phyloP scores from a whole-genome alignment of 352 stramenopile genomes.

The Phytophthora multivora region DNA sequence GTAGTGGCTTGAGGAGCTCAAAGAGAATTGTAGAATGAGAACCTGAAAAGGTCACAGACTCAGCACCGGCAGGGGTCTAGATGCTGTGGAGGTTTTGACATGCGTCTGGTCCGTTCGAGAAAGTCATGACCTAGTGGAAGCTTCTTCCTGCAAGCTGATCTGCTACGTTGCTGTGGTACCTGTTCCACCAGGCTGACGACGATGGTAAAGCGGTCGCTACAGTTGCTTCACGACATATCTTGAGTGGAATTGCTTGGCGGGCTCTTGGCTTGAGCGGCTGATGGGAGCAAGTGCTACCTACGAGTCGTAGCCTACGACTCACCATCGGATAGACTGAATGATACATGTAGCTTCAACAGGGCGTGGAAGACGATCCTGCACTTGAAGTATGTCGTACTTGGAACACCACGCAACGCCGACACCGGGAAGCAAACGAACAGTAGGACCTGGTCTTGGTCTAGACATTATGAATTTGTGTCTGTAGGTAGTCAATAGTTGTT shows the following conservation, averaged over 20 bases:
- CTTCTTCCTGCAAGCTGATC: conserved; percentile 16
- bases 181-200: conserved; percentile 1
- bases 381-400: too few species aligned
- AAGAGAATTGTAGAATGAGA: conserved; percentile 27
- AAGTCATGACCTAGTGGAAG: not conserved
- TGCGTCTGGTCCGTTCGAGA: conserved; percentile 15
- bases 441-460: not conserved
- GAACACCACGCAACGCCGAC: not conserved
- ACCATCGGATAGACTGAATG: not conserved
- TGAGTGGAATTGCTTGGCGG: not conserved
- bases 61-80: conserved; percentile 1
- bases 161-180: conserved; percentile 15
- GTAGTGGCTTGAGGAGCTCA: conserved; percentile 7
- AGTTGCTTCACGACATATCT: conserved; percentile 19
- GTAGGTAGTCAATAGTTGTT: too few species aligned
- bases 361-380: too few species aligned
- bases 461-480: too few species aligned
- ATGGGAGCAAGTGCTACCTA: conserved; percentile 4
- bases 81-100: conserved; percentile 6
- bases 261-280: not conserved
- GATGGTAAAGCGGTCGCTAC: conserved; percentile 14
- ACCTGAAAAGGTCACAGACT: not conserved
- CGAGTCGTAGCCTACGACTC: not conserved
- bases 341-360: too few species aligned
- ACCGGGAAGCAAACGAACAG: not conserved